Evolutionary conservation across 495 filamentous ascomycete genomes (phyloP).

Genomic region (Glonium stellatum): DNA sequence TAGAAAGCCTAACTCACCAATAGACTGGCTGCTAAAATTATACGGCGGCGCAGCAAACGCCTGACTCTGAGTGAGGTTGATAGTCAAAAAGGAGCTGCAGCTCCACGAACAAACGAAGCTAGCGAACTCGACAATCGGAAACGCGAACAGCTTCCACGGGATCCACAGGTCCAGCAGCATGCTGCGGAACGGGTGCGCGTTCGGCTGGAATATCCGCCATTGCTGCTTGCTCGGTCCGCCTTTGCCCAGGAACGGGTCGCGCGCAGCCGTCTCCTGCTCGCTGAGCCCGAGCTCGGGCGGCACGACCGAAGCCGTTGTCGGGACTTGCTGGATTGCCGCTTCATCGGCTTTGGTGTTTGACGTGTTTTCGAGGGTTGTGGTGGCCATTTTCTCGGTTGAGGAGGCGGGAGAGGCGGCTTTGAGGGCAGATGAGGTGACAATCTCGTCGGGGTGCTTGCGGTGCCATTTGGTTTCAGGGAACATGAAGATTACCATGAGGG

Average conservation of each 20-base stretch:
- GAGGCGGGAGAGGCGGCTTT: constrained; percentile 8
- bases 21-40: constrained; percentile 46
- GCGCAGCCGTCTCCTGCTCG: constrained; percentile 26
- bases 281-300: constrained; percentile 23
- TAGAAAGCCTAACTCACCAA: constrained; percentile 36
- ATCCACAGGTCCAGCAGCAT: constrained; percentile 43
- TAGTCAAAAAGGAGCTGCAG: constrained; percentile 52
- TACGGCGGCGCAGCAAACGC: constrained; percentile 55
- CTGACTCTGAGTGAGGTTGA: constrained; percentile 59
- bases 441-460: constrained; percentile 35
- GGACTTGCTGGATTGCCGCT: constrained; percentile 9
- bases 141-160: constrained; percentile 53
- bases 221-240: constrained; percentile 49
- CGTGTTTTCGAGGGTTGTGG: constrained; percentile 11
- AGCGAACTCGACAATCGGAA: constrained; percentile 57
- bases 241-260: constrained; percentile 39
- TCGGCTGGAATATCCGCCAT: constrained; percentile 47
- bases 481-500: constrained; percentile 47
- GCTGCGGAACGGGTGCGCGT: constrained; percentile 37
- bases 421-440: constrained; percentile 16
- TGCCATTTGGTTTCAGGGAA: constrained; percentile 60
- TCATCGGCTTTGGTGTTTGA: background rate
- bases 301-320: constrained; percentile 26
- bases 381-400: constrained; percentile 12
- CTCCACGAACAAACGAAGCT: constrained; percentile 56